Conservation (phyloP, 352 stramenopile genomes). For the Pythium sp. region DNA sequence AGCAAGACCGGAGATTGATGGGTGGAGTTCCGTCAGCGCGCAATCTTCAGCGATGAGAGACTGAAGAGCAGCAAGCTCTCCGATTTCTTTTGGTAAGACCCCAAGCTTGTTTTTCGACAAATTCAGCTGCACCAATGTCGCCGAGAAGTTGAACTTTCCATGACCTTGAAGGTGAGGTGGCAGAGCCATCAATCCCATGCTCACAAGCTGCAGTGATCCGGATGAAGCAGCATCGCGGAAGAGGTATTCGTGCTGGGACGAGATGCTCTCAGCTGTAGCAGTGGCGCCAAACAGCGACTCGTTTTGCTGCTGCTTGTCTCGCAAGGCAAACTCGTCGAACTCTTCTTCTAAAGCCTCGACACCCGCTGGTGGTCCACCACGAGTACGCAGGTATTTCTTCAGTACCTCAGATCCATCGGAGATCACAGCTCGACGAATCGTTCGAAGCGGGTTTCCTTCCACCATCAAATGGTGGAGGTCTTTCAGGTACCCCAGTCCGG, state of each 20-base stretch:
- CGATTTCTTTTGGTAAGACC: conserved; percentile 41
- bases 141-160: conserved; percentile 49
- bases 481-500: conserved; percentile 71
- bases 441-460: conserved; percentile 73
- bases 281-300: conserved; percentile 17
- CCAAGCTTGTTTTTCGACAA: conserved; percentile 70
- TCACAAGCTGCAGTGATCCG: conserved; percentile 47
- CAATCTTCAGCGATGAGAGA: conserved; percentile 75
- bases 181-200: conserved; percentile 51
- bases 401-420: conserved; percentile 59
- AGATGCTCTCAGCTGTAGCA: conserved; percentile 14
- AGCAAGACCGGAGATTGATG: conserved; percentile 46
- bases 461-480: conserved; percentile 71
- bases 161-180: conserved; percentile 33
- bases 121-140: conserved; percentile 60
- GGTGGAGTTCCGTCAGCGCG: conserved; percentile 45
- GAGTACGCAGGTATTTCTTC: conserved; percentile 83
- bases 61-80: conserved; percentile 48
- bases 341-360: conserved; percentile 69
- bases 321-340: conserved; percentile 60
- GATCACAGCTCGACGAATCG: conserved; percentile 69
- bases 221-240: conserved; percentile 65
- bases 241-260: conserved; percentile 49
- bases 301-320: conserved; percentile 44
- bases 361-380: conserved; percentile 52